phyloP scores from a whole-genome alignment of 179 eudicot species.

The Patellifolia procumbens region DNA sequence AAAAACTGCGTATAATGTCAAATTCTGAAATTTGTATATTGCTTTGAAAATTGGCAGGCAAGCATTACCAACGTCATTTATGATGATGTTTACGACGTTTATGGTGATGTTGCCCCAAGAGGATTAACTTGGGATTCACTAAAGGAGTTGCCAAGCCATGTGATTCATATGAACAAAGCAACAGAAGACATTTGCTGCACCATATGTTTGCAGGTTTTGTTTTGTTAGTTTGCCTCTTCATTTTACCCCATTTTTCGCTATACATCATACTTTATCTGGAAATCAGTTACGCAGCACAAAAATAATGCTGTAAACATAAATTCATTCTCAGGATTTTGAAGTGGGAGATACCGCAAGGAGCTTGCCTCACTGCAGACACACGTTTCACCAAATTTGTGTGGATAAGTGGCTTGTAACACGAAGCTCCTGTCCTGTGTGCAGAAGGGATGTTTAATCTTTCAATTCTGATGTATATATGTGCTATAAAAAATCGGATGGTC shows the following conservation, averaged over 20 bases:
- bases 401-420: constrained; percentile 60
- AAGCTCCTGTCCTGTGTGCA: constrained; percentile 64
- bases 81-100: constrained; percentile 42
- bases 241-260: not conserved
- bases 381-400: constrained; percentile 58
- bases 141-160: constrained; percentile 48
- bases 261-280: not conserved
- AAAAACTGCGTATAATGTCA: not conserved
- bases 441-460: constrained; percentile 38
- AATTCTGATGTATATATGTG: constrained; percentile 18
- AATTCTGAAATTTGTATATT: not conserved
- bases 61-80: constrained; percentile 40
- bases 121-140: constrained; percentile 52
- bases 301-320: not conserved
- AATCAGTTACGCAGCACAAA: not conserved
- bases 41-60: constrained; percentile 37
- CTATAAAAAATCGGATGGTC: constrained; percentile 11
- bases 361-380: constrained; percentile 61
- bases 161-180: constrained; percentile 32
- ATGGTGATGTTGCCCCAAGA: constrained; percentile 42
- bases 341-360: constrained; percentile 57
- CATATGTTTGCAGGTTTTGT: constrained; percentile 62
- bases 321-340: constrained; percentile 52
- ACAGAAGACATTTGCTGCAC: constrained; percentile 48
- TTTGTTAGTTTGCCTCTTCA: not conserved